Evolutionary conservation across 495 filamentous ascomycete genomes (phyloP).

Genomic region (Talaromyces nanjingensis): DNA sequence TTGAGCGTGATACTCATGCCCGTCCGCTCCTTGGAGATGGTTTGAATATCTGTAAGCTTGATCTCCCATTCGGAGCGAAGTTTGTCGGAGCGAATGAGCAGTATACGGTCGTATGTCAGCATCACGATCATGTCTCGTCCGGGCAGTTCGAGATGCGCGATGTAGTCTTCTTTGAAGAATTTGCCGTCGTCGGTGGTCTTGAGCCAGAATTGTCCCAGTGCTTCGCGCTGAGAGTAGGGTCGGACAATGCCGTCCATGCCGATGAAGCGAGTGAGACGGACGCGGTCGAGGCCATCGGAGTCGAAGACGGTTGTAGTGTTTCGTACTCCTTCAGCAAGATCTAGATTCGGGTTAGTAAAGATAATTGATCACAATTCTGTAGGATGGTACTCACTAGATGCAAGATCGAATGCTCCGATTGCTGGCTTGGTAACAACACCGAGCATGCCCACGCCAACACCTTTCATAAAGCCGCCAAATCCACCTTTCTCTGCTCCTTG

Average conservation of each 20-base stretch:
- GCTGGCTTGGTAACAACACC: constrained; percentile 93
- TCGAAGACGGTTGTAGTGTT: constrained; percentile 99
- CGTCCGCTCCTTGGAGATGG: constrained; percentile 91
- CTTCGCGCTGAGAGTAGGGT: constrained; percentile 92
- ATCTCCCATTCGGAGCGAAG: constrained; percentile 92
- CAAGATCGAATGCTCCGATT: constrained; percentile 93
- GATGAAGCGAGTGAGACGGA: constrained; percentile 86
- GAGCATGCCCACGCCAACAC: constrained; percentile 89
- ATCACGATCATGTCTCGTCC: constrained; percentile 89
- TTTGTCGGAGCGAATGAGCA: constrained; percentile 80
- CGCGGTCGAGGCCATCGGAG: constrained; percentile 84
- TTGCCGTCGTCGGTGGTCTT: constrained; percentile 96
- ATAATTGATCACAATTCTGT: no score
- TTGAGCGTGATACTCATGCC: constrained; percentile 84
- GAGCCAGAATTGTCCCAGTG: constrained; percentile 95
- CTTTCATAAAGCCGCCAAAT: constrained; percentile 89
- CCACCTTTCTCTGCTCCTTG: constrained; percentile 97
- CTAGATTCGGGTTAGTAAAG: constrained; percentile 24
- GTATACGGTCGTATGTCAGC: constrained; percentile 86
- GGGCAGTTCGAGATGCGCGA: constrained; percentile 88
- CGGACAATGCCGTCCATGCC: constrained; percentile 88
- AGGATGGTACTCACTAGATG: constrained; percentile 52
- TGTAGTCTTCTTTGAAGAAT: constrained; percentile 96
- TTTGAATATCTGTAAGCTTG: constrained; percentile 90
- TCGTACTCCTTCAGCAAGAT: constrained; percentile 91